Conservation (phyloP, 805 yeast genomes). For the Teunomyces aglyptinius region DNA sequence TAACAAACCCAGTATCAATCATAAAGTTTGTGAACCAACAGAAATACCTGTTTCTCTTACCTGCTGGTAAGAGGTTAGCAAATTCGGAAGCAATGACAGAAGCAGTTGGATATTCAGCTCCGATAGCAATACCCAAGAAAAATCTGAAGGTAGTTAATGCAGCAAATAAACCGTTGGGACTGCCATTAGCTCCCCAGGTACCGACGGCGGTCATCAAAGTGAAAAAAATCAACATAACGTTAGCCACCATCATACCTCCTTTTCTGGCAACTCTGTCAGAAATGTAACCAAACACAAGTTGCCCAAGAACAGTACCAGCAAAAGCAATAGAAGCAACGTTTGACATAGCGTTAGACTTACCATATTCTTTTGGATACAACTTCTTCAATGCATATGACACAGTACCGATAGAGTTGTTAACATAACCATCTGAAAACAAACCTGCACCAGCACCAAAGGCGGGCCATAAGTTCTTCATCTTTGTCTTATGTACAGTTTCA, state of each 20-base stretch:
- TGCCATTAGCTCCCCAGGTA: conserved; percentile 73
- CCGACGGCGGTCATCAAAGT: conserved; percentile 65
- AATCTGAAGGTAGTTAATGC: conserved; percentile 83
- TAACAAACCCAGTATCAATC: conserved; percentile 87
- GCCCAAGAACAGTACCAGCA: conserved; percentile 90
- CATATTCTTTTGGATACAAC: conserved; percentile 64
- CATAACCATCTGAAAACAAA: conserved; percentile 88
- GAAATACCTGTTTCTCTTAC: conserved; percentile 85
- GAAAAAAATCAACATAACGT: conserved; percentile 70
- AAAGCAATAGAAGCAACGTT: conserved; percentile 87
- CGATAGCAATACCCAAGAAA: conserved; percentile 87
- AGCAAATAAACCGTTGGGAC: conserved; percentile 74
- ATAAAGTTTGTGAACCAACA: conserved; percentile 83
- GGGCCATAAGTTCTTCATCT: conserved; percentile 28
- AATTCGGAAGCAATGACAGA: conserved; percentile 94
- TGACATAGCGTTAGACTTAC: conserved; percentile 64
- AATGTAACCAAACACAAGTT: conserved; percentile 73
- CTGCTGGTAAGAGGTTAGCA: conserved; percentile 72
- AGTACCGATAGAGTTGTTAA: conserved; percentile 79
- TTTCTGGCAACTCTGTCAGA: conserved; percentile 82
- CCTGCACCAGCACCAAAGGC: conserved; percentile 75
- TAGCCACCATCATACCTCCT: conserved; percentile 77
- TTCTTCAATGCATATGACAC: conserved; percentile 66
- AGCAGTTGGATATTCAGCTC: conserved; percentile 94
- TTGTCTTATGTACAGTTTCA: conserved; percentile 10